Conservation (phyloP, 139 green algal species). For the Ulvella scutata region DNA sequence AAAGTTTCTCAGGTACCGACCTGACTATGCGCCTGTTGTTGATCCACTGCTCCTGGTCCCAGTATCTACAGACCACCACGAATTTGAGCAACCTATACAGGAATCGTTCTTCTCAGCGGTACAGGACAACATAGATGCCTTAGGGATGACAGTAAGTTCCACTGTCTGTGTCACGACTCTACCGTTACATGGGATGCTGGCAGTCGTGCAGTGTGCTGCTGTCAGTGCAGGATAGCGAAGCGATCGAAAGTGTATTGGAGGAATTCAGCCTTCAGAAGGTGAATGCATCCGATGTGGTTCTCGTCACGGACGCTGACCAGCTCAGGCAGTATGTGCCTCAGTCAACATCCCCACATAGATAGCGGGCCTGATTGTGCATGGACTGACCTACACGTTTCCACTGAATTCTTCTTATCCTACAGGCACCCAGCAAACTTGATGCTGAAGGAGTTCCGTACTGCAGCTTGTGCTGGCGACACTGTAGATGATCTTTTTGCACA, state of each 20-base stretch:
- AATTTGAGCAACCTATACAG: not conserved
- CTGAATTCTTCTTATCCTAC: not conserved
- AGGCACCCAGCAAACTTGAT: not conserved
- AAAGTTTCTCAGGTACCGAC: not conserved
- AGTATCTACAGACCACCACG: too few species aligned
- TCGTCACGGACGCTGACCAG: not conserved
- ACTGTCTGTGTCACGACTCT: not conserved
- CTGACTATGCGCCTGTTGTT: too few species aligned
- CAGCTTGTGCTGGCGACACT: not conserved
- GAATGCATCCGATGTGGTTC: not conserved
- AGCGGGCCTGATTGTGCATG: not conserved
- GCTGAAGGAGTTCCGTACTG: not conserved
- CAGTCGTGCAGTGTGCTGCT: not conserved
- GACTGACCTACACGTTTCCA: too few species aligned
- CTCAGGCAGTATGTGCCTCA: too few species aligned
- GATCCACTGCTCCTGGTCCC: too few species aligned
- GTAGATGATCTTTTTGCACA: not conserved
- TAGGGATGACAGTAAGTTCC: not conserved
- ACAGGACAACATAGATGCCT: not conserved
- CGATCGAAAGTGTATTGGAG: not conserved
- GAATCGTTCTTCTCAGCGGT: not conserved
- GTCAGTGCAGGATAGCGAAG: not conserved
- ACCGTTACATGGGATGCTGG: not conserved
- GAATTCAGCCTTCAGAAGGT: not conserved
- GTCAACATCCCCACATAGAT: too few species aligned